Conservation (phyloP, 441 rosid species). For the Melastoma candidum region DNA sequence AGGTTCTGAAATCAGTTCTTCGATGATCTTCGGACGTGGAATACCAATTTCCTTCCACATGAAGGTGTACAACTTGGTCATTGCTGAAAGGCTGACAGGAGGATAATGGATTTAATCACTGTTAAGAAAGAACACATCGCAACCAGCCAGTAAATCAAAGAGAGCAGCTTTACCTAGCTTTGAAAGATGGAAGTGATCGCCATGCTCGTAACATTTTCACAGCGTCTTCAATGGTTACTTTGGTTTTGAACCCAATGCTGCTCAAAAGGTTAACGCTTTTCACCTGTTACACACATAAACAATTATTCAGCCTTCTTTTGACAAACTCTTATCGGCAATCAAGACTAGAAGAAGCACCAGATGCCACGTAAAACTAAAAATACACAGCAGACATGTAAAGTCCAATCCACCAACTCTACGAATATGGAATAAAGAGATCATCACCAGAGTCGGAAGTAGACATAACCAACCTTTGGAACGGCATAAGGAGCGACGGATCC, state of each 20-base stretch:
- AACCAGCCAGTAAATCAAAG: background rate
- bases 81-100: constrained; percentile 7
- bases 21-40: background rate
- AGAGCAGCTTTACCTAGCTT: constrained; percentile 50
- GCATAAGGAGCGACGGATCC: constrained; percentile 81
- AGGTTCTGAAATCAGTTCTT: constrained; percentile 10
- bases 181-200: constrained; percentile 47
- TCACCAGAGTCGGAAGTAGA: constrained; percentile 1
- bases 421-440: background rate
- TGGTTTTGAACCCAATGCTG: constrained; percentile 75
- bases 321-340: no score
- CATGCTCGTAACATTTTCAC: constrained; percentile 47
- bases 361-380: no score
- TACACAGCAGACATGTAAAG: no score
- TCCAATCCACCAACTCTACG: no score
- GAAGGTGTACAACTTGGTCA: constrained; percentile 11
- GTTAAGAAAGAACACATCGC: no score
- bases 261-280: constrained; percentile 48
- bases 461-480: constrained; percentile 69
- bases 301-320: no score
- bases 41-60: constrained; percentile 8
- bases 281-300: constrained; percentile 38
- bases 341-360: no score
- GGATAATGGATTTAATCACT: background rate
- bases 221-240: constrained; percentile 56